Conservation (phyloP, 2,329 filamentous ascomycete genomes). For the Gnomoniopsis sp. region DNA sequence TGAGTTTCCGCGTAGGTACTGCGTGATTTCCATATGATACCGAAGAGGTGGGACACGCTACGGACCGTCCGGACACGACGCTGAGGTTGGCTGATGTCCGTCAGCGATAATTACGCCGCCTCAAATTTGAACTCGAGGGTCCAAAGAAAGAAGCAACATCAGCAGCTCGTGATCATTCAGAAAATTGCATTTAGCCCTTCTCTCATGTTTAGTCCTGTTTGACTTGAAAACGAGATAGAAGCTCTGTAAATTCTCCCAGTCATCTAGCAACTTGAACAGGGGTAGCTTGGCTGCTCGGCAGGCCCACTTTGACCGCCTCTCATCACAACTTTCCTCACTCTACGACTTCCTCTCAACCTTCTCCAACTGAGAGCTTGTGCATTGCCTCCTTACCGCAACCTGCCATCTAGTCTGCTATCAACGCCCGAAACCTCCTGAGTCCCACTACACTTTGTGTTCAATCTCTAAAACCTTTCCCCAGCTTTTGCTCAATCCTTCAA, state of each 20-base stretch:
- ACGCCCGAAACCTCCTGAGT: neutral
- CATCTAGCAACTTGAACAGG: neutral
- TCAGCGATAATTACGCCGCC: neutral
- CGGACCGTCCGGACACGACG: neutral
- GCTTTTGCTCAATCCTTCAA: conserved; percentile 20
- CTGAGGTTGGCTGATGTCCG: neutral
- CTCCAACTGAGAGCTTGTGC: neutral
- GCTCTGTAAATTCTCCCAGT: neutral
- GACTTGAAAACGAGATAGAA: neutral
- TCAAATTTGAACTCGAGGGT: too few relatives aligned
- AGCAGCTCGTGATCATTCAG: neutral
- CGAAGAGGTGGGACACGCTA: neutral
- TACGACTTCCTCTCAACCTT: neutral
- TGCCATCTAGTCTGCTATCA: neutral
- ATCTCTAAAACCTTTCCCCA: neutral
- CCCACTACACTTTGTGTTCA: neutral
- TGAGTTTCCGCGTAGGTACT: neutral
- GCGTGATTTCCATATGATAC: neutral
- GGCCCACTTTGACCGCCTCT: conserved; percentile 3
- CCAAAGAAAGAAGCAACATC: neutral
- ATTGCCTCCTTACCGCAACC: neutral
- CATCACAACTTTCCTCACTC: neutral
- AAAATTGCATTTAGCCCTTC: neutral
- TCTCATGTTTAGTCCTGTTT: neutral
- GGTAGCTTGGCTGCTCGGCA: neutral